Evolutionary conservation across 202 grass and related monocot genomes (phyloP), one percentile per base, ranked within the genome.

Genomic region (Zizania palustris): DNA sequence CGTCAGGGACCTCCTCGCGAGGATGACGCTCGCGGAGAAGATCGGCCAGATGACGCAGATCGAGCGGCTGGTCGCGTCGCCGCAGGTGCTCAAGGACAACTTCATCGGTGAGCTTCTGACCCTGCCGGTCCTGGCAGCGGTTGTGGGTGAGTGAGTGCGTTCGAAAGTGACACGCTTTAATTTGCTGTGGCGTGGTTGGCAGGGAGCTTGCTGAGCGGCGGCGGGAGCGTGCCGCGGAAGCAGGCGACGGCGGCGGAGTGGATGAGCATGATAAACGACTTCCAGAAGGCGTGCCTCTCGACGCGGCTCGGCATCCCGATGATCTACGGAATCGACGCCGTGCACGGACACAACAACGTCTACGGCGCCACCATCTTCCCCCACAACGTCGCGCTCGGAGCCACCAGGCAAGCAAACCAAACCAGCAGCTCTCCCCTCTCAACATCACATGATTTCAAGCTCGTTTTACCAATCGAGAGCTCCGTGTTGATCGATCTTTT

Each of bases 41-140:
- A 74, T 93, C 69, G 93, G 93, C 5, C 93, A 97, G 80, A 97
- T 97, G 93, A 97, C 93, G 59, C 93, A 97, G 82, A 97, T 97
- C 73, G 93, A 97, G 86, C 78, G 93, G 66, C 19, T 71, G 12
- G 90, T 85, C 16, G 86, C 90, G 13, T 78, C 90, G 43, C 85
- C 90, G 57, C 42, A 97, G 13, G 84, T 93, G 62, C 77, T 97
- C 62, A 81, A 74, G 81, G 77, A 91, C 71, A 75, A 85, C 71
- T 93, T 80, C 82, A 93, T 97, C 55, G 93, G 93, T 67, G 16
- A 81, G 58, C 28, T 53, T 53, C 2, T 53, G 0, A 11, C 18
- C 1, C 48, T 3, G 43, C 3, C 12, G 48, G 48, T 5, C 15
- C 4, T n/a, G 48, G 48, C 48, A 14, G 5, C 48, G 48, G 46